Evolutionary conservation across 495 filamentous ascomycete species (phyloP), one percentile per base, ranked within the genome.

Genomic region (Arthonia radiata): DNA sequence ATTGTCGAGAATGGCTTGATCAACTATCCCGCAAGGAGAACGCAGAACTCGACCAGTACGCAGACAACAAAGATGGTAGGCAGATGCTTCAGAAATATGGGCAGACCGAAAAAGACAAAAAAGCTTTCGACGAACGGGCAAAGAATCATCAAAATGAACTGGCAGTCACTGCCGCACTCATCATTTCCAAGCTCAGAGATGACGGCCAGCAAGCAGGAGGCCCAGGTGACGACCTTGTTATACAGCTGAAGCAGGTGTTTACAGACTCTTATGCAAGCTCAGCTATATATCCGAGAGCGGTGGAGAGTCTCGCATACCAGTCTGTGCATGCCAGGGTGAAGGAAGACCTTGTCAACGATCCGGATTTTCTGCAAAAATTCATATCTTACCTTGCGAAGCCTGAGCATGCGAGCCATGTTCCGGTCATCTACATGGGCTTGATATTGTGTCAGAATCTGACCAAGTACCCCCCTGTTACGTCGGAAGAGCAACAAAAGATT

Each of bases 241-340:
- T n/a, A n/a, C n/a, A n/a, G n/a, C n/a, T n/a, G n/a, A n/a, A n/a
- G n/a, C n/a, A n/a, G n/a, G n/a, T n/a, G n/a, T n/a, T n/a, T n/a
- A n/a, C n/a, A n/a, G n/a, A n/a, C n/a, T n/a, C n/a, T n/a, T n/a
- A n/a, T n/a, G n/a, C n/a, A n/a, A n/a, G n/a, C n/a, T n/a, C n/a
- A n/a, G n/a, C n/a, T n/a, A n/a, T n/a, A 22, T 22, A 22, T 22
- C 7, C 6, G 19, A 22, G 7, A 7, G 19, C 79, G 3, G 64
- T 97, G 17, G 86, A 97, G 43, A 89, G 82, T n/a, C 53, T 97
- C 30, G 86, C 83, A 13, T 93, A 83, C 44, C 65, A 76, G 3
- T 86, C 81, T 4, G 55, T 92, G 12, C 73, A 76, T 38, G 65
- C 82, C 5, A 64, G 57, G 21, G 63, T 90, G 29, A 92, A 86